A percentile compares a stretch with the other conserved stretches of the same genome.
These are phyloP conservation scores for Limnomonas spitsbergensis DNA, from an alignment of 139 green algal species.

Conservation along the genomic window DNA sequence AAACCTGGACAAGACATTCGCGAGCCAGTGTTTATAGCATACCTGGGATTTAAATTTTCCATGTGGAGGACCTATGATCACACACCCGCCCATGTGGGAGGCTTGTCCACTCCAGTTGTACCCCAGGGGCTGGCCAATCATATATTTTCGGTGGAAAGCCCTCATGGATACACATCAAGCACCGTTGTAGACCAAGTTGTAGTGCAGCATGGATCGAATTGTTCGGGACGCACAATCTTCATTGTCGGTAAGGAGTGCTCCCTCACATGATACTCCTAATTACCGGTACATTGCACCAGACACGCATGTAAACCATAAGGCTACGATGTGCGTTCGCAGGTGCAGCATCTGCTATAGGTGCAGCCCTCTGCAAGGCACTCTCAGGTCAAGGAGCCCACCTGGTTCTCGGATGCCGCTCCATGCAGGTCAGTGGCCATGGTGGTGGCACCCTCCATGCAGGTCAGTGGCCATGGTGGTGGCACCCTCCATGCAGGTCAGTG, in stretches of 20 bases:
- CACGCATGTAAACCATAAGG: background rate
- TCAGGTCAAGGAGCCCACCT: background rate
- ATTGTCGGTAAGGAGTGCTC: conserved; percentile 1
- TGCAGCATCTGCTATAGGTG: background rate
- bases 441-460: no score
- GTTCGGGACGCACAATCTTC: background rate
- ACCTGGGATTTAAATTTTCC: no score
- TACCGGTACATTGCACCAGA: background rate
- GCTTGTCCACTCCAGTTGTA: no score
- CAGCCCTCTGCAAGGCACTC: background rate
- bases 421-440: background rate
- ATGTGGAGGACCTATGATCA: no score
- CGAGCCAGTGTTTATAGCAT: no score
- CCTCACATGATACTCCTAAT: no score
- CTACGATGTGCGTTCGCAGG: no score
- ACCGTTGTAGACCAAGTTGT: background rate
- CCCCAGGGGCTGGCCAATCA: background rate
- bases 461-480: no score
- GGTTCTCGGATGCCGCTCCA: background rate
- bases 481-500: no score
- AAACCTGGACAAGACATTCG: no score
- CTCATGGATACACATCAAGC: conserved; percentile 1
- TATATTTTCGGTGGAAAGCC: background rate
- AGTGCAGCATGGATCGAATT: background rate
- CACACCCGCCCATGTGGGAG: no score